These are phyloP conservation scores for Clathrospora elynae DNA, from an alignment of 2,329 filamentous ascomycete species.

Conservation along the genomic window DNA sequence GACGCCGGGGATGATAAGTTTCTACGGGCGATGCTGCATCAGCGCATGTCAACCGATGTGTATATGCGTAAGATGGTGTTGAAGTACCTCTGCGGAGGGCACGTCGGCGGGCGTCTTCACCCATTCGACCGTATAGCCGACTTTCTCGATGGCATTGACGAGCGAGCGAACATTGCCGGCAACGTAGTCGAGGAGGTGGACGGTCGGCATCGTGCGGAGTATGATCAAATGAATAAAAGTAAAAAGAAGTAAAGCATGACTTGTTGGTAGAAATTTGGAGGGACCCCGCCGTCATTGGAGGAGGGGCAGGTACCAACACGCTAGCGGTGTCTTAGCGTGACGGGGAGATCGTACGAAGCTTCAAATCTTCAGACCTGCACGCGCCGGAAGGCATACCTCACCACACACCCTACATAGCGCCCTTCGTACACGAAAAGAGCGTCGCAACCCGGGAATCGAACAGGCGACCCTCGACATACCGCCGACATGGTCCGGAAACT, in stretches of 20 bases:
- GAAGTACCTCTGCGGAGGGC: conserved; percentile 74
- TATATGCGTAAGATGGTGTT: conserved; percentile 6
- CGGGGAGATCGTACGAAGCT: conserved; percentile 19
- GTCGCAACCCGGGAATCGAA: no score
- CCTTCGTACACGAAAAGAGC: neutral
- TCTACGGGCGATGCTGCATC: conserved; percentile 59
- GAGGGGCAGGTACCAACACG: conserved; percentile 11
- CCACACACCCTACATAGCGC: neutral
- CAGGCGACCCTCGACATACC: no score
- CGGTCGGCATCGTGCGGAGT: conserved; percentile 67
- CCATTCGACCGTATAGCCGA: conserved; percentile 93
- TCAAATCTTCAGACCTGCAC: conserved; percentile 21
- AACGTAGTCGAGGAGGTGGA: conserved; percentile 86
- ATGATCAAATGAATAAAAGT: neutral
- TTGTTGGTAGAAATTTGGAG: conserved; percentile 13
- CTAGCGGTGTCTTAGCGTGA: conserved; percentile 18
- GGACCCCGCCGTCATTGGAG: conserved; percentile 17
- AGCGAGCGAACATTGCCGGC: conserved; percentile 95
- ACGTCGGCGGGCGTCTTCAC: conserved; percentile 84
- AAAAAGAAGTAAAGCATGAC: conserved; percentile 2
- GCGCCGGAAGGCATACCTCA: conserved; percentile 2
- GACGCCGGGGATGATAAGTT: conserved; percentile 92
- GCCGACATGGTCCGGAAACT: conserved; percentile 84
- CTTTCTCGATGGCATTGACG: conserved; percentile 95
- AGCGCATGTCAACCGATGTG: conserved; percentile 41